Percentiles rank a stretch among this genome's conserved stretches.
Conservation (phyloP, 441 rosid species). For the Mallotus japonicus region DNA sequence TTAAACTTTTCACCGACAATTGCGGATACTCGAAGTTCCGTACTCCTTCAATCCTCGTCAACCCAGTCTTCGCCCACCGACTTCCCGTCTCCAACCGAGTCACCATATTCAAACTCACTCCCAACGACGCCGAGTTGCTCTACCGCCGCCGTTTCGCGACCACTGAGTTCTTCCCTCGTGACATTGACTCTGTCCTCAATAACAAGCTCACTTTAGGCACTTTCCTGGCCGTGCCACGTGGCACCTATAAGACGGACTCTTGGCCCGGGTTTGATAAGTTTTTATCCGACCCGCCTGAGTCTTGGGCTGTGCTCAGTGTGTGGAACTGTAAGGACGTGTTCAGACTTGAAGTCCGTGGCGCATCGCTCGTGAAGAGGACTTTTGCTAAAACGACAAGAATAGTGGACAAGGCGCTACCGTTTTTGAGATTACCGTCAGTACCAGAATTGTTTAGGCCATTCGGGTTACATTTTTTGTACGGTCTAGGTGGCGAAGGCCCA, state of each 20-base stretch:
- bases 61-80: slow-evolving; percentile 83
- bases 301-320: slow-evolving; percentile 88
- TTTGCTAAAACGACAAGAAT: slow-evolving; percentile 63
- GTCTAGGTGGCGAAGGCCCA: slow-evolving; percentile 88
- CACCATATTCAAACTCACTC: slow-evolving; percentile 42
- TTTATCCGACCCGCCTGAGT: slow-evolving; percentile 64
- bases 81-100: slow-evolving; percentile 40
- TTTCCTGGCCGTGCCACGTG: slow-evolving; percentile 82
- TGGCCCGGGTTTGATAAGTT: slow-evolving; percentile 75
- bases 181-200: slow-evolving; percentile 71
- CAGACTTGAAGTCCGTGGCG: slow-evolving; percentile 73
- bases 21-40: slow-evolving; percentile 95
- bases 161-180: slow-evolving; percentile 94
- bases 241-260: slow-evolving; percentile 45
- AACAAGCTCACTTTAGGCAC: slow-evolving; percentile 78
- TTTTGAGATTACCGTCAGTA: slow-evolving; percentile 71
- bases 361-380: slow-evolving; percentile 47
- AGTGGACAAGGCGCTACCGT: slow-evolving; percentile 73
- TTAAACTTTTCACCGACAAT: slow-evolving; percentile 72
- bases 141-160: slow-evolving; percentile 81
- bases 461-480: slow-evolving; percentile 74
- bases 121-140: slow-evolving; percentile 62
- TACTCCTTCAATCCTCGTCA: slow-evolving; percentile 78
- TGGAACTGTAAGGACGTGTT: slow-evolving; percentile 86
- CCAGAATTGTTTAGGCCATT: slow-evolving; percentile 82